phyloP scores from a whole-genome alignment of 768 basidiomycete species.

The Daedalea quercina region DNA sequence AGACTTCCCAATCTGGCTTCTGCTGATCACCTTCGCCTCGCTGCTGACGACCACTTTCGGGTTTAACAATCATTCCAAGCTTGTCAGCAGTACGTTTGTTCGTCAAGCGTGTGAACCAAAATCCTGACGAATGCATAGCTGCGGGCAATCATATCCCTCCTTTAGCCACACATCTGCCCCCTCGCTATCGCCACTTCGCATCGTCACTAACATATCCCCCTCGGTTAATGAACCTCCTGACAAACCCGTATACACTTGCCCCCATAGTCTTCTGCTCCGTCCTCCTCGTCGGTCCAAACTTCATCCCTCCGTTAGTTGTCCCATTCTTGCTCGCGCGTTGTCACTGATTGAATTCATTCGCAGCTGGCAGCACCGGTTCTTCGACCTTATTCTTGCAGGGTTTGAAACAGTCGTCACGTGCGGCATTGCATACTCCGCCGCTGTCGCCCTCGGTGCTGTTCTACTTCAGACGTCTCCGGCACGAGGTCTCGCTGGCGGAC shows the following conservation, averaged over 20 bases:
- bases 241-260: slow-evolving; percentile 70
- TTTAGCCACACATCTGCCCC: slow-evolving; percentile 38
- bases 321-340: background rate
- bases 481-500: slow-evolving; percentile 47
- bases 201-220: slow-evolving; percentile 27
- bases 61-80: slow-evolving; percentile 58
- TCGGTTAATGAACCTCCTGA: slow-evolving; percentile 35
- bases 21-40: slow-evolving; percentile 49
- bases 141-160: slow-evolving; percentile 60
- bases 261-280: slow-evolving; percentile 52
- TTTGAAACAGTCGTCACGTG: slow-evolving; percentile 74
- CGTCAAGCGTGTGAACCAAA: background rate
- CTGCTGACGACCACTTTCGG: slow-evolving; percentile 48
- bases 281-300: slow-evolving; percentile 46
- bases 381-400: slow-evolving; percentile 84
- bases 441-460: slow-evolving; percentile 75
- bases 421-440: slow-evolving; percentile 79
- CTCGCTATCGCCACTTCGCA: slow-evolving; percentile 30
- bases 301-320: slow-evolving; percentile 51
- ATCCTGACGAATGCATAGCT: slow-evolving; percentile 28
- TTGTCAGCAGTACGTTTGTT: slow-evolving; percentile 52
- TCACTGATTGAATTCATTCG: background rate
- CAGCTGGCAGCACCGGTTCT: slow-evolving; percentile 52
- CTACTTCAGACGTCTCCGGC: slow-evolving; percentile 86
- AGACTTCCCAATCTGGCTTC: slow-evolving; percentile 57